phyloP scores from a whole-genome alignment of 139 green algal genomes.

The Coelastrella sp. region DNA sequence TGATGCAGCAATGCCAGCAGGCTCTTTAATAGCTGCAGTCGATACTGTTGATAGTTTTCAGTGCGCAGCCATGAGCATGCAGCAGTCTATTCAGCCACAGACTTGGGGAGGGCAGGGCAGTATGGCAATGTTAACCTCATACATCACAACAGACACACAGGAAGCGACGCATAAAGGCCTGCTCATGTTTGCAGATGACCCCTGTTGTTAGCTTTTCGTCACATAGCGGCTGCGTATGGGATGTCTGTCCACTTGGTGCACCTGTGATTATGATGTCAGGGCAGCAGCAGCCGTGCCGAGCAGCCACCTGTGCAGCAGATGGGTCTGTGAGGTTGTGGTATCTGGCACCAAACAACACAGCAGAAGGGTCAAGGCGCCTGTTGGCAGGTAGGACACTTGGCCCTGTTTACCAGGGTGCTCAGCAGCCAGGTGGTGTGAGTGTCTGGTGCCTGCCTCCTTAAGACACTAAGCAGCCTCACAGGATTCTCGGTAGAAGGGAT shows the following conservation, averaged over 20 bases:
- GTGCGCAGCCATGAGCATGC: neutral
- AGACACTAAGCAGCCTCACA: too few species aligned
- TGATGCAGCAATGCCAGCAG: neutral
- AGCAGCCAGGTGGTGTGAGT: too few species aligned
- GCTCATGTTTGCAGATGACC: conserved; percentile 3
- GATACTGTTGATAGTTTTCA: neutral
- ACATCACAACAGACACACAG: too few species aligned
- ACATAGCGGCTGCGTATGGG: conserved; percentile 65
- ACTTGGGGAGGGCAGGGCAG: neutral
- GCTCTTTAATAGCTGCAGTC: neutral
- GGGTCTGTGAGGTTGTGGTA: conserved; percentile 63
- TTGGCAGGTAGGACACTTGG: neutral
- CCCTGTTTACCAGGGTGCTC: neutral
- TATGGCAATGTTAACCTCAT: neutral
- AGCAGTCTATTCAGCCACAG: too few species aligned
- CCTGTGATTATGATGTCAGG: neutral
- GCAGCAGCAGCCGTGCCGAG: conserved; percentile 8
- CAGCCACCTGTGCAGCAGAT: conserved; percentile 60
- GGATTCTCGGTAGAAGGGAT: too few species aligned
- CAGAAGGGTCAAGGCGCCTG: neutral
- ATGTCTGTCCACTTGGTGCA: conserved; percentile 30
- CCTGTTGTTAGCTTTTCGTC: conserved; percentile 51
- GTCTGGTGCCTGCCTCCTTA: too few species aligned
- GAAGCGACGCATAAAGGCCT: neutral
- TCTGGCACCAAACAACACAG: conserved; percentile 6